phyloP scores from a whole-genome alignment of 768 basidiomycete genomes.

The Collybia nuda region DNA sequence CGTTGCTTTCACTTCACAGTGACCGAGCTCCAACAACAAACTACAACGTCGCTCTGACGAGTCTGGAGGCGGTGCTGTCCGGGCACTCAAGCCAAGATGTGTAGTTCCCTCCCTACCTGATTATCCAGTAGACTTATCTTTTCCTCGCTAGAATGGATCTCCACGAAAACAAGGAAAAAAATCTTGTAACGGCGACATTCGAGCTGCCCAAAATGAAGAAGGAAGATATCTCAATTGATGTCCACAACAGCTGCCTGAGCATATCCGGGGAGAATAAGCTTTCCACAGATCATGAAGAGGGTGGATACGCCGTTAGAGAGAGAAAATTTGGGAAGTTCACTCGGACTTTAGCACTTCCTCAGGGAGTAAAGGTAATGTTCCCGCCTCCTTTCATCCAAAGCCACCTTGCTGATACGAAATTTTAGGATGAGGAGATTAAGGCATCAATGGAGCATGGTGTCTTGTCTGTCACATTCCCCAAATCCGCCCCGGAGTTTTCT shows the following conservation, averaged over 20 bases:
- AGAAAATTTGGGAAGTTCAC: conserved; percentile 45
- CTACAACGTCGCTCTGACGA: conserved; percentile 1
- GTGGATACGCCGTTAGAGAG: conserved; percentile 39
- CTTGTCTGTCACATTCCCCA: conserved; percentile 48
- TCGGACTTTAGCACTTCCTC: conserved; percentile 42
- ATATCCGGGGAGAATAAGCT: conserved; percentile 40
- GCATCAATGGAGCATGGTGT: conserved; percentile 46
- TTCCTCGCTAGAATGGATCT: conserved; percentile 38
- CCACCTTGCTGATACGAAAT: neutral
- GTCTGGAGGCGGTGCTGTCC: neutral
- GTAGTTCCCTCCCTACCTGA: neutral
- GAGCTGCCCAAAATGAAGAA: conserved; percentile 55
- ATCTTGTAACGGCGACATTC: conserved; percentile 46
- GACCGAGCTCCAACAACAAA: neutral
- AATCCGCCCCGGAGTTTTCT: conserved; percentile 16
- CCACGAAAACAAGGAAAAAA: conserved; percentile 36
- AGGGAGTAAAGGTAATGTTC: conserved; percentile 40
- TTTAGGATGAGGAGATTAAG: conserved; percentile 40
- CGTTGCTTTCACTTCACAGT: conserved; percentile 20
- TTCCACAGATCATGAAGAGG: conserved; percentile 26
- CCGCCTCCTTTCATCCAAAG: neutral
- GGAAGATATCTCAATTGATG: conserved; percentile 42
- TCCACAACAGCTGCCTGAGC: conserved; percentile 42
- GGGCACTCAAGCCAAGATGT: conserved; percentile 7
- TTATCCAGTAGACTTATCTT: too few species aligned